Evolutionary conservation across 2,329 filamentous ascomycete species (phyloP).

Genomic region (Chrysoporthe deuterocubensis): DNA sequence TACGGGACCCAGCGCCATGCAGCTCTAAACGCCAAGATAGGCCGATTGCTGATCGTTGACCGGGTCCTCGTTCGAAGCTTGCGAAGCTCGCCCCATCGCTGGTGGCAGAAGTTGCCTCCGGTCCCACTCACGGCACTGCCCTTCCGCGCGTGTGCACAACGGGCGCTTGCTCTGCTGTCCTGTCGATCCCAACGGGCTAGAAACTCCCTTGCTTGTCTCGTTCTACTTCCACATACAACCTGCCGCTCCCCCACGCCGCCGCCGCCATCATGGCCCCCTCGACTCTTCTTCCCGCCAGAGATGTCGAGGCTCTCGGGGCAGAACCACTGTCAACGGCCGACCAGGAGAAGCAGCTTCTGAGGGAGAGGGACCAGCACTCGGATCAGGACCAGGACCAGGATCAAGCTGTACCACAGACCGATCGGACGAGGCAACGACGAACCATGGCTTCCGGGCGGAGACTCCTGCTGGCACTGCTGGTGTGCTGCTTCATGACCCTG

Average conservation of each 20-base stretch:
- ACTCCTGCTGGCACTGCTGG: slow-evolving; percentile 31
- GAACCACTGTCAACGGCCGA: slow-evolving; percentile 17
- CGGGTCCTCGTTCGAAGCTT: neutral
- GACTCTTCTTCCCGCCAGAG: slow-evolving; percentile 10
- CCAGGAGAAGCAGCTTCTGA: slow-evolving; percentile 30
- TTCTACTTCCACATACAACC: neutral
- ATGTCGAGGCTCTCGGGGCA: slow-evolving; percentile 28
- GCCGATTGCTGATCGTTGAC: slow-evolving; percentile 8
- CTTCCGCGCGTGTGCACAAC: slow-evolving; percentile 18
- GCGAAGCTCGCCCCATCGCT: slow-evolving; percentile 7
- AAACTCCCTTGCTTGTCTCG: slow-evolving; percentile 5
- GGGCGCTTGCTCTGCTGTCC: slow-evolving; percentile 13
- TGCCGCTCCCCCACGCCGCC: neutral
- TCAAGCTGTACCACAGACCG: slow-evolving; percentile 23
- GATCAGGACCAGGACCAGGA: slow-evolving; percentile 16
- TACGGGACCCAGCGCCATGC: slow-evolving; percentile 13
- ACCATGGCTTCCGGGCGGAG: slow-evolving; percentile 32
- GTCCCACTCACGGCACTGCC: slow-evolving; percentile 26
- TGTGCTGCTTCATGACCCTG: slow-evolving; percentile 33
- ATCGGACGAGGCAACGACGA: slow-evolving; percentile 20
- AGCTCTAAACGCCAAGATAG: slow-evolving; percentile 15
- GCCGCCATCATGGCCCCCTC: slow-evolving; percentile 19
- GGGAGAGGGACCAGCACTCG: slow-evolving; percentile 22
- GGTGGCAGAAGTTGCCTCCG: slow-evolving; percentile 10
- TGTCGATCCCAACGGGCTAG: slow-evolving; percentile 7